Base-by-base conservation (phyloP, 805 yeast genomes). In the Saccharomyces cerevisiae region DNA sequence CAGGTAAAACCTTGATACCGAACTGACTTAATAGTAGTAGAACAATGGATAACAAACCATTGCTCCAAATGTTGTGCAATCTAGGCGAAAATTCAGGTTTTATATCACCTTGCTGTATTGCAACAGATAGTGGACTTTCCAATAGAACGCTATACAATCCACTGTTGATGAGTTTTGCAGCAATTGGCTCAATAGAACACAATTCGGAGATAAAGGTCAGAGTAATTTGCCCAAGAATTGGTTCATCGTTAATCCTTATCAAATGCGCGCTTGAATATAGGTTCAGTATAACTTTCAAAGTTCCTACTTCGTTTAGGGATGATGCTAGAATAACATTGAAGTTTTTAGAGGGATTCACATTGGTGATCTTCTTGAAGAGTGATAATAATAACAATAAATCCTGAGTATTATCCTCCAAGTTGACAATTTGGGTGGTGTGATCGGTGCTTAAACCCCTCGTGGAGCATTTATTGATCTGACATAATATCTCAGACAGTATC, bases 61-160 rank as follows among this genome's bases (percentile, higher is more conserved):
- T 82, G n/a, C 82, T 79, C 97, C 97, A 91, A n/a, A 87, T 73
- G 51, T 79, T 77, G 66, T 90, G 92, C 55, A 87, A 70, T 49
- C 79, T 78, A 0, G 87, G 78, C 3, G 80, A 68, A 0, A 70
- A 63, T 41, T 75, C 76, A 1, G 87, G 78, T 13, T 76, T 72
- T 2, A 88, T 69, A 6, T 78, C 78, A 0, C 96, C 96, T 4
- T 76, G 73, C 64, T 85, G 89, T 46, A 91, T 80, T 1, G 76
- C 75, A 27, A 76, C 69, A 0, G 96, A 85, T 1, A 88, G 76
- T 5, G 90, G 84, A 53, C 94, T 84, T 61, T 89, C 96, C 3
- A 83, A 77, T 46, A 91, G 70, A 3, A 82, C 82, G 3, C 83
- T 74, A 53, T 87, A 79, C 36, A 91, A 68, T 0, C 96, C 96